Evolutionary conservation across 257 asterid species (phyloP), one percentile per base, ranked within the genome.

Genomic region (Capsicum pubescens): DNA sequence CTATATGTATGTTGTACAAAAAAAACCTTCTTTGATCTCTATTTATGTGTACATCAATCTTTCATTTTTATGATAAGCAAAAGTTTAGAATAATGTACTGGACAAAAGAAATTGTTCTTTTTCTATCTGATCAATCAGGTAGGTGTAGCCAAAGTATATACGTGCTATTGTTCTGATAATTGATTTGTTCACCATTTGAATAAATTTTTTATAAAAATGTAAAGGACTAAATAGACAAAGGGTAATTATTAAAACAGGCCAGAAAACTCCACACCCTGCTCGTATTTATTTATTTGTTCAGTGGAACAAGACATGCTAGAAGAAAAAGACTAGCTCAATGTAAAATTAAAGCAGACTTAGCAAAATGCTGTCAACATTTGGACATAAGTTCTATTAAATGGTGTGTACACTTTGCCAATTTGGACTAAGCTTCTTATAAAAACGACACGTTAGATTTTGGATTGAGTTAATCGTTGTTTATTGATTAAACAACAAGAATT

Each of bases 371-470:
- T 35, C 50, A 67, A 67, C 48, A 67, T 36, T 46, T 6, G 6
- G 42, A 72, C 42, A 74, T 74, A 74, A 26, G 44, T 13, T 50
- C 3, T 21, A 32, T n/a, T 11, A 5, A 19, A 72, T 12, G 12
- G 60, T 74, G 19, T 50, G 21, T 74, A 52, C 21, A 13, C 7
- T 74, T 74, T 74, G 26, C 58, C 19, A 76, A 52, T 52, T 76
- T 52, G 26, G 81, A 52, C 63, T 76, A 52, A 52, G 26, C n/a
- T 21, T 52, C 63, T 76, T 26, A 15, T 13, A 52, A 76, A 76
- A 15, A 76, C 11, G 81, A 52, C 81, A 76, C 81, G 81, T 76
- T 76, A 74, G 61, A 52, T 12, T 76, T 52, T 76, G 63, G 63
- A 26, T 74, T 74, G 61, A 50, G 44, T 21, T 19, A 3, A 7